Conservation (phyloP, 225 moss, liverwort and hornwort species). For the Sphagnum tenellum region DNA sequence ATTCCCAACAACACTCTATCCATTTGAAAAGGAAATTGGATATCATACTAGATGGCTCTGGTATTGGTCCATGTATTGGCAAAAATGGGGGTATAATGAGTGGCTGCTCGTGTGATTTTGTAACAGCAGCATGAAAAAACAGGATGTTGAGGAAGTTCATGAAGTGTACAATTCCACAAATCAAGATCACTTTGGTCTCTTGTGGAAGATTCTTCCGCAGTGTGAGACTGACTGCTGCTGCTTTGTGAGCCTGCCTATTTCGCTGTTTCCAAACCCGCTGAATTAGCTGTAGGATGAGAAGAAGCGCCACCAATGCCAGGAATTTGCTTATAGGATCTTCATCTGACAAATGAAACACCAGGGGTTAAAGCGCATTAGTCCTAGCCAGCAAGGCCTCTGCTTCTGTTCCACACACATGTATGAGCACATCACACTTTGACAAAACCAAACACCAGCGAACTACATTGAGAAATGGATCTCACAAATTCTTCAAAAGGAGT, state of each 20-base stretch:
- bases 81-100: neutral
- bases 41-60: too few species aligned
- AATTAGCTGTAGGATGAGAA: conserved; percentile 29
- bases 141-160: conserved; percentile 29
- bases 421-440: too few species aligned
- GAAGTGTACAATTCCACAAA: conserved; percentile 26
- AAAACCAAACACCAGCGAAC: too few species aligned
- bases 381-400: conserved; percentile 33
- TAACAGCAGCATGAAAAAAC: conserved; percentile 19
- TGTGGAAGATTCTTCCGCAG: conserved; percentile 9
- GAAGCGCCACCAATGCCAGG: conserved; percentile 33
- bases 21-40: too few species aligned
- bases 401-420: neutral
- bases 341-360: conserved; percentile 5
- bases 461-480: too few species aligned
- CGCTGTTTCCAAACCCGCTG: conserved; percentile 41
- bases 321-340: conserved; percentile 28
- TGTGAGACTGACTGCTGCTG: neutral
- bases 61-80: neutral
- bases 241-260: neutral
- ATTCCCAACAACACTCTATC: conserved; percentile 26
- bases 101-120: too few species aligned
- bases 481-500: too few species aligned
- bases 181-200: conserved; percentile 17
- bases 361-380: conserved; percentile 3